Evolutionary conservation across 1,139 yeast species (phyloP), one percentile per base, ranked within the genome.

Genomic region (Torulaspora pretoriensis): DNA sequence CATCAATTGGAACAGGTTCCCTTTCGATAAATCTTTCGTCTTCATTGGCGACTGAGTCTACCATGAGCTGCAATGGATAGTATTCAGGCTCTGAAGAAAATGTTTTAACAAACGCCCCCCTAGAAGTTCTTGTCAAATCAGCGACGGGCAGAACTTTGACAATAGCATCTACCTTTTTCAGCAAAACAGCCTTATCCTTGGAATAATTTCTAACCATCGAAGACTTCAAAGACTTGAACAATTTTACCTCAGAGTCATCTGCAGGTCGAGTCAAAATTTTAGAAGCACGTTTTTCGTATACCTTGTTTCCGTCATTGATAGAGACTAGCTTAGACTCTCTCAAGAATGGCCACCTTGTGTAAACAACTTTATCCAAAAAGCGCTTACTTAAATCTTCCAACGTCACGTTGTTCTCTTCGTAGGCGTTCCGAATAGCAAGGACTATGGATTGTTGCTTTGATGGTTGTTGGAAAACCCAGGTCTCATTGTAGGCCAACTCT

Each of bases 271-370:
- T 55, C 8, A 67, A 60, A n/a, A 72, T 63, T 42, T 68, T 70
- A 8, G 32, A 13, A 27, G 46, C 51, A 4, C 50, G 49, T 8
- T 46, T 48, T 51, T 75, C 81, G 58, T 77, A 77, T 38, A 71
- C 72, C 54, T 66, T 66, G 31, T 71, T 68, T 8, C 73, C 76
- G 64, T 85, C 92, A 38, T 74, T 67, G 6, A 92, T 77, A 32
- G 77, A 75, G 12, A 80, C 72, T 34, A 92, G 80, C 58, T 77
- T 80, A 17, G 90, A 85, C 65, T 92, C 97, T 53, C 82, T 76
- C 54, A 92, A 71, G 61, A 81, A 88, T 23, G 99, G 99, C 94
- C 96, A 92, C 55, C 82, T 80, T 13, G 86, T 77, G 61, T 81
- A 89, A 7, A 85, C 83, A 43, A 78, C 67, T 48, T 78, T 74